phyloP scores from a whole-genome alignment of 2,329 filamentous ascomycete species.

The Colletotrichum eleusines region DNA sequence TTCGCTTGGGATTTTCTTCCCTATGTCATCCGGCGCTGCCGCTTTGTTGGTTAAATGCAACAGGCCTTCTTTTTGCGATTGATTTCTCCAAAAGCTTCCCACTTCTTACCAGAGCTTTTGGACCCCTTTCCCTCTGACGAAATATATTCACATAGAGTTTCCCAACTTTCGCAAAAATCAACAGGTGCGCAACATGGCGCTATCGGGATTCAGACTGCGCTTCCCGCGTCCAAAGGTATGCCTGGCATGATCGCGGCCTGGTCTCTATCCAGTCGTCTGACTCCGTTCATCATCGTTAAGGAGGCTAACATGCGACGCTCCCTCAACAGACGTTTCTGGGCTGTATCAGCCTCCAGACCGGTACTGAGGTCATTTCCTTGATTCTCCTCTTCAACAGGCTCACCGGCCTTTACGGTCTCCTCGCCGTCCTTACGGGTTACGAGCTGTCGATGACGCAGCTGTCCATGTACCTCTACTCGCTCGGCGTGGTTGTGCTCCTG shows the following conservation, averaged over 20 bases:
- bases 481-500: conserved; percentile 76
- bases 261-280: background rate
- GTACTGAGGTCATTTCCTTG: conserved; percentile 85
- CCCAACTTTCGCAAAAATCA: background rate
- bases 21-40: conserved; percentile 37
- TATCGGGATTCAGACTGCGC: conserved; percentile 43
- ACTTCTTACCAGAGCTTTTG: conserved; percentile 32
- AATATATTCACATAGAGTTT: background rate
- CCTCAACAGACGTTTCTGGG: conserved; percentile 80
- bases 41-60: conserved; percentile 30
- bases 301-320: conserved; percentile 6
- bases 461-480: conserved; percentile 91
- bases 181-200: conserved; percentile 19
- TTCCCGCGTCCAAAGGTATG: conserved; percentile 48
- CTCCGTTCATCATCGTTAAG: background rate
- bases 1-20: background rate
- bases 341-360: conserved; percentile 86
- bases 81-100: conserved; percentile 9
- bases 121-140: conserved; percentile 35
- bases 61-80: conserved; percentile 3
- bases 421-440: conserved; percentile 90
- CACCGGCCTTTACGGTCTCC: conserved; percentile 88
- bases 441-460: conserved; percentile 85
- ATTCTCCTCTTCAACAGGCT: conserved; percentile 92
- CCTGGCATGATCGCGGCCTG: background rate